phyloP scores from a whole-genome alignment of 805 yeast genomes.

The Yarrowia porcina region DNA sequence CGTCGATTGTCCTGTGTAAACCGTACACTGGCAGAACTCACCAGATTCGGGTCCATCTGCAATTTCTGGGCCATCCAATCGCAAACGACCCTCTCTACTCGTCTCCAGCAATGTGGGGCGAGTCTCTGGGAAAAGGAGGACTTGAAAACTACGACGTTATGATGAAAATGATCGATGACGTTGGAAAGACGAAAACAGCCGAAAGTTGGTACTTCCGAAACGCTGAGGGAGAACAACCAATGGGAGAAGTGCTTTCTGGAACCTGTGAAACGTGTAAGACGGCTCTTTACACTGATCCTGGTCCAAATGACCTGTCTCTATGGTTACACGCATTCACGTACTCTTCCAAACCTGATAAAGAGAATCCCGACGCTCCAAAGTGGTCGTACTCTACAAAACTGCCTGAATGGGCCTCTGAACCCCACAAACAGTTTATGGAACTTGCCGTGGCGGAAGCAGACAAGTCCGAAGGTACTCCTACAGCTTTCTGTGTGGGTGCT shows the following conservation, averaged over 20 bases:
- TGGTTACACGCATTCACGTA: slow-evolving; percentile 92
- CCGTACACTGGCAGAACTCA: slow-evolving; percentile 95
- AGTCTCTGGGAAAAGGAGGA: slow-evolving; percentile 53
- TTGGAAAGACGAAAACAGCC: slow-evolving; percentile 70
- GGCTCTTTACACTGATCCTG: slow-evolving; percentile 81
- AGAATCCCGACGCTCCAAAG: slow-evolving; percentile 30
- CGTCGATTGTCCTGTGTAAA: slow-evolving; percentile 73
- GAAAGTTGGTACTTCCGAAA: slow-evolving; percentile 61
- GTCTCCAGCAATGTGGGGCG: slow-evolving; percentile 77
- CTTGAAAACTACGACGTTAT: slow-evolving; percentile 29
- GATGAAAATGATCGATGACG: slow-evolving; percentile 46
- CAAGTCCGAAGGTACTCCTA: slow-evolving; percentile 74
- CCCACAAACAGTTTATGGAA: slow-evolving; percentile 62
- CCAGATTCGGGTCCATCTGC: slow-evolving; percentile 91
- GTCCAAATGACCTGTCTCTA: slow-evolving; percentile 76
- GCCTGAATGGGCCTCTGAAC: slow-evolving; percentile 78
- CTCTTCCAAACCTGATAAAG: slow-evolving; percentile 33
- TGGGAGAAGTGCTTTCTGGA: slow-evolving; percentile 66
- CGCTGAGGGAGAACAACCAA: slow-evolving; percentile 27
- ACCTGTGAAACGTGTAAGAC: slow-evolving; percentile 64
- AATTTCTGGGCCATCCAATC: slow-evolving; percentile 83
- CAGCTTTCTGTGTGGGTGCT: slow-evolving; percentile 95
- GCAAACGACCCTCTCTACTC: slow-evolving; percentile 92
- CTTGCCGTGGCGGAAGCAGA: slow-evolving; percentile 73
- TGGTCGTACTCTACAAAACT: slow-evolving; percentile 76